Percentiles rank a stretch among this genome's conserved stretches.
Evolutionary conservation across 2,329 filamentous ascomycete genomes (phyloP).

Genomic region (Scorias spongiosa): DNA sequence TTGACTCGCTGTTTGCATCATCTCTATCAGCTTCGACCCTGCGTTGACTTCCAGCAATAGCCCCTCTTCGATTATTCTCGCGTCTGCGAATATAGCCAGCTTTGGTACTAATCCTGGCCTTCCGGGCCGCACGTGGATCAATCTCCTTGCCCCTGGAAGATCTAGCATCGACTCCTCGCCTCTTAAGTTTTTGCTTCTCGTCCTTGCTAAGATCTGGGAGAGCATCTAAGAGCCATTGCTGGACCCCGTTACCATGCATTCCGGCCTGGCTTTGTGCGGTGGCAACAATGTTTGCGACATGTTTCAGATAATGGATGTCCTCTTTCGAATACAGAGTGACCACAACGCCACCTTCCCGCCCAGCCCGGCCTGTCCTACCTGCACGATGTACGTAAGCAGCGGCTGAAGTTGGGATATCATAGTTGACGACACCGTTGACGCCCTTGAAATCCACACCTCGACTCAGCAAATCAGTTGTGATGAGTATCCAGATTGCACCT

Average conservation of each 20-base stretch:
- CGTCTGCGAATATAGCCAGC: conserved; percentile 57
- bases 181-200: conserved; percentile 69
- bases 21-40: conserved; percentile 14
- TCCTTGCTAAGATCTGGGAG: conserved; percentile 73
- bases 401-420: conserved; percentile 84
- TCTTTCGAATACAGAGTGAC: conserved; percentile 94
- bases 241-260: conserved; percentile 36
- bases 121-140: conserved; percentile 28
- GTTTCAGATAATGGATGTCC: conserved; percentile 78
- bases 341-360: conserved; percentile 71
- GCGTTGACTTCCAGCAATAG: conserved; percentile 21
- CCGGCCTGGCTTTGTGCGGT: conserved; percentile 56
- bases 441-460: conserved; percentile 90
- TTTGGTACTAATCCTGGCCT: conserved; percentile 66
- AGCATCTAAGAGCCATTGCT: conserved; percentile 77
- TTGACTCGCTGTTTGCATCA: conserved; percentile 15
- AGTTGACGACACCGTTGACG: conserved; percentile 92
- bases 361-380: conserved; percentile 78
- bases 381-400: conserved; percentile 88
- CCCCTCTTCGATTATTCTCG: conserved; percentile 46
- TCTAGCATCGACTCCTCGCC: conserved; percentile 63
- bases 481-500: conserved; percentile 89
- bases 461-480: conserved; percentile 86
- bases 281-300: conserved; percentile 82
- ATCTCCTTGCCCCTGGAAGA: conserved; percentile 24